Base-by-base conservation (phyloP, 208 protist genomes). In the Acanthamoeba rhysodes region DNA sequence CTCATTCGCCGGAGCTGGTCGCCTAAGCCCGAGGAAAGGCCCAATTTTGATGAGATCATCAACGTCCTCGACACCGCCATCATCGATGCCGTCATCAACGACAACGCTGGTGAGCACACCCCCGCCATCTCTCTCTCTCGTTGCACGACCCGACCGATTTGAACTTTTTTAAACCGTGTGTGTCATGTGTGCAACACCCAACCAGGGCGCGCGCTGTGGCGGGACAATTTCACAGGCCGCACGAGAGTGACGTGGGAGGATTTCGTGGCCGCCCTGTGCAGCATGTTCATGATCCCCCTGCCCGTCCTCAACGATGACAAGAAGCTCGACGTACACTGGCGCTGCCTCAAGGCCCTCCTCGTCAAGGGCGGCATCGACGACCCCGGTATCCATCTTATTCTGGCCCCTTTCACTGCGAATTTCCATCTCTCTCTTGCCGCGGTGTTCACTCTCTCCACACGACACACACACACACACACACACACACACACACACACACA, bases 21-120 rank as follows among this genome's bases (percentile, higher is more conserved):
- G 24, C 80, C 80, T 27, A 64, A 64, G 80, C 45, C 48, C 16
- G 53, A 88, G n/a, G 41, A 62, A 29, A 53, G 80, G 80, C 80
- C 80, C 80, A 88, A 88, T 62, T 88, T 88, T 59, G 80, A 53
- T 59, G 80, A 88, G 24, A 88, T 88, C 41, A 64, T 88, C 24
- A 59, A 41, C 12, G 80, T 88, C 37, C 53, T 88, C 24, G 80
- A 88, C 59, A 34, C 41, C 14, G 48, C 53, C 48, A 88, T 88
- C 32, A 64, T 88, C n/a, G 80, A 88, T 34, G 53, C 80, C 24
- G 80, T 62, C 32, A 88, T 88, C 80, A 88, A 64, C 48, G 70
- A 78, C 37, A 72, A 72, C 22, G 66, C 66, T 32, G 32, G 41
- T 85, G 24, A 8, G 76, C 41, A 22, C 45, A 3, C 32, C 10